phyloP scores from a whole-genome alignment of 345 rosid species.

The Salix exigua region DNA sequence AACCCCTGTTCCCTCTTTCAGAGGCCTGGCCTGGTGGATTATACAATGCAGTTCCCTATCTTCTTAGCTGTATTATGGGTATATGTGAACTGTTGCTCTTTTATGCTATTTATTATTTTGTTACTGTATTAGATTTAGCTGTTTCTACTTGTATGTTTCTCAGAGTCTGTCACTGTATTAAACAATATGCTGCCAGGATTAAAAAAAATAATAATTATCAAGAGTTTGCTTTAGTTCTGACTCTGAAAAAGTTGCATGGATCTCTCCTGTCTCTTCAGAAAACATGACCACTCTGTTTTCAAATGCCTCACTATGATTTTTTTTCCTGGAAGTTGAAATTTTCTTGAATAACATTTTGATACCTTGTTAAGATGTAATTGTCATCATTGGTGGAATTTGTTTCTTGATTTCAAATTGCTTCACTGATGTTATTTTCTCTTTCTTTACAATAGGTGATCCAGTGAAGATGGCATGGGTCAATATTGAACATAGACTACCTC shows the following conservation, averaged over 20 bases:
- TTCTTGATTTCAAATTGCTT: background rate
- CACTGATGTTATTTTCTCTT: background rate
- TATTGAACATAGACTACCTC: slow-evolving; percentile 50
- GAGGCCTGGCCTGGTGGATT: slow-evolving; percentile 68
- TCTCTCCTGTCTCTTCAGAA: background rate
- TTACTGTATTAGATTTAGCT: background rate
- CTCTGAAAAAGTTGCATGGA: background rate
- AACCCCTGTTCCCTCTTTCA: slow-evolving; percentile 55
- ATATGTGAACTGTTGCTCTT: slow-evolving; percentile 16
- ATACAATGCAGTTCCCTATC: slow-evolving; percentile 55
- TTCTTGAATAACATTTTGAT: background rate
- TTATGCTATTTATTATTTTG: background rate
- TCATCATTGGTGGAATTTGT: background rate
- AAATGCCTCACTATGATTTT: background rate
- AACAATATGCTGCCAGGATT: background rate
- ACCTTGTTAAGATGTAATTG: background rate
- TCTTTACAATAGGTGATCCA: slow-evolving; percentile 58
- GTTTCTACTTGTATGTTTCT: background rate
- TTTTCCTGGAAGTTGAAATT: background rate
- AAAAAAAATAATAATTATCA: background rate
- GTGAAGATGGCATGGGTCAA: slow-evolving; percentile 64
- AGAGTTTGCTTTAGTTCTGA: background rate
- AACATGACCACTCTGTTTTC: background rate
- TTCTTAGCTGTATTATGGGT: slow-evolving; percentile 70
- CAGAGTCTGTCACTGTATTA: background rate